A percentile compares a stretch with the other conserved stretches of the same genome.
These are phyloP conservation scores for Stephanodiscus minutulus DNA, from an alignment of 108 stramenopile species.

Conservation along the genomic window DNA sequence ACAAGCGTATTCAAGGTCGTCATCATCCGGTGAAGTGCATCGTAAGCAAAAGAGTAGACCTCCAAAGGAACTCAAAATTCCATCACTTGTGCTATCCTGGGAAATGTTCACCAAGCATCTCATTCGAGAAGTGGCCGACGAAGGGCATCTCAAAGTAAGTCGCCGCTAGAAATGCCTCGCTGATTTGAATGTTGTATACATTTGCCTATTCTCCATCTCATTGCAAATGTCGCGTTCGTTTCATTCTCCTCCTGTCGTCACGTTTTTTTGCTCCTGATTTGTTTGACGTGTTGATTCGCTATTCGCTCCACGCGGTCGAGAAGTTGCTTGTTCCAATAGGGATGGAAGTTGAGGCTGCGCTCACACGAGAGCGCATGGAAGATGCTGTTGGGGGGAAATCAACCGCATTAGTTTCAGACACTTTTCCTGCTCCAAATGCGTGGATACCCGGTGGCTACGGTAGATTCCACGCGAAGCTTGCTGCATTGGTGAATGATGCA, in stretches of 20 bases:
- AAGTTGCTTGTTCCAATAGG: constrained; percentile 42
- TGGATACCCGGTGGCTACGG: constrained; percentile 53
- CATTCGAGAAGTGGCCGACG: constrained; percentile 40
- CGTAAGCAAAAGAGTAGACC: constrained; percentile 37
- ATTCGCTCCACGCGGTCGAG: not conserved
- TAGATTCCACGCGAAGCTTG: constrained; percentile 37
- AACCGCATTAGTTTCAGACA: constrained; percentile 30
- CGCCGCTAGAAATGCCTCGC: not conserved
- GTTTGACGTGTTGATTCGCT: not conserved
- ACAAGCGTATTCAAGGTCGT: constrained; percentile 30
- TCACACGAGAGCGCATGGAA: constrained; percentile 29
- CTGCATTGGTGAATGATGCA: constrained; percentile 28
- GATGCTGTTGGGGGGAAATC: constrained; percentile 28
- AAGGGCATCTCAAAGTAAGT: constrained; percentile 29
- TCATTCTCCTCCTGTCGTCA: not conserved
- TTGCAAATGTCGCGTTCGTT: not conserved
- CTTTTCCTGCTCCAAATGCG: constrained; percentile 51
- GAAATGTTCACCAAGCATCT: constrained; percentile 54
- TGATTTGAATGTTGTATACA: not conserved
- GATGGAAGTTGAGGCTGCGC: constrained; percentile 39
- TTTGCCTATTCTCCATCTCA: not conserved
- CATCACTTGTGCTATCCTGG: constrained; percentile 32
- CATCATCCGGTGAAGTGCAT: constrained; percentile 33
- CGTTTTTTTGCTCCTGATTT: not conserved
- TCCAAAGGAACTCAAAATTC: constrained; percentile 42